These are phyloP conservation scores for Epichloe coenophiala DNA, from an alignment of 2,329 filamentous ascomycete species.

Conservation along the genomic window DNA sequence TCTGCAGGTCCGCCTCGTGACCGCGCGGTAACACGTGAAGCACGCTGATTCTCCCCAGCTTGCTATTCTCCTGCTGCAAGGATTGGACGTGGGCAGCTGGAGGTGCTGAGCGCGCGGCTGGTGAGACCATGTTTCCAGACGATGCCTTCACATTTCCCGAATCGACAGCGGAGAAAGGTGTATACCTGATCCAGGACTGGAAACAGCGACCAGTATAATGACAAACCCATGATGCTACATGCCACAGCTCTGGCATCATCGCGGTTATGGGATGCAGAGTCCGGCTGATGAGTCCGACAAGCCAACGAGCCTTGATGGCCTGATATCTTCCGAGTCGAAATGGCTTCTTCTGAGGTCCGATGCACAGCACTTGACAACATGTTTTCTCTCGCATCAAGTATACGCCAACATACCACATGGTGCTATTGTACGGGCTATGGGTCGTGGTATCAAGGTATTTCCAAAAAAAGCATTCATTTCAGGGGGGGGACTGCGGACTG, in stretches of 20 bases:
- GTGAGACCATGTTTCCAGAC: neutral
- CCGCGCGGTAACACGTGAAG: constrained; percentile 11
- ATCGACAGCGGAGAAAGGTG: neutral
- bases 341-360: neutral
- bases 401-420: too few relatives aligned
- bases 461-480: too few relatives aligned
- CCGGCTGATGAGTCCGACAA: neutral
- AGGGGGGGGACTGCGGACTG: too few relatives aligned
- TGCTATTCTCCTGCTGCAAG: neutral
- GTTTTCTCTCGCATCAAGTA: too few relatives aligned
- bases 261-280: neutral
- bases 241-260: neutral
- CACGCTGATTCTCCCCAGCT: neutral
- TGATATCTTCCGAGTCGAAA: neutral
- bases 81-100: constrained; percentile 1
- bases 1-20: constrained; percentile 1
- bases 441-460: too few relatives aligned
- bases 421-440: too few relatives aligned
- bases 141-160: neutral
- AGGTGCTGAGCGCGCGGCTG: neutral
- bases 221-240: neutral
- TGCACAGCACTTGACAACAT: too few relatives aligned
- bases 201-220: neutral
- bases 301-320: neutral
- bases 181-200: neutral